Conservation (phyloP, 164 flowering plant species). For the Tetracentron sinense region DNA sequence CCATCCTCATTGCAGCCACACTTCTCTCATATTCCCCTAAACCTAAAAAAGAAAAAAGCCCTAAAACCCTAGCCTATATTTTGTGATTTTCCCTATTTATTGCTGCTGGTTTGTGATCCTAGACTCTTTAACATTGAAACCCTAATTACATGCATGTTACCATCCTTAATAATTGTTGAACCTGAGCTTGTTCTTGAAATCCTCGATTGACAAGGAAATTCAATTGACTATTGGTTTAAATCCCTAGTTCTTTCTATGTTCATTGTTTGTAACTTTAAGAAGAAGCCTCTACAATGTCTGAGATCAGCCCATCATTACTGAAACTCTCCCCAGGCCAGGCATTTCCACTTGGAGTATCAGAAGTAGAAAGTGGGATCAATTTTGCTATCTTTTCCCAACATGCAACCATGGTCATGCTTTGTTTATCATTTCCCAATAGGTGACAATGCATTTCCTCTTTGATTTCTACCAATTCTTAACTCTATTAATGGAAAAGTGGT, state of each 20-base stretch:
- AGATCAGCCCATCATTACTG: constrained; percentile 23
- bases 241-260: background rate
- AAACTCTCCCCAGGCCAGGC: constrained; percentile 70
- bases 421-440: constrained; percentile 62
- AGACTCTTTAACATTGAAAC: too few species aligned
- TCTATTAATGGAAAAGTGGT: background rate
- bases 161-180: too few species aligned
- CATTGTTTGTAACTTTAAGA: constrained; percentile 22
- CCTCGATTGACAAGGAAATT: too few species aligned
- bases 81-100: too few species aligned
- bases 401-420: constrained; percentile 81
- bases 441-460: constrained; percentile 13
- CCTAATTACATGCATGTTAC: too few species aligned
- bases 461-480: background rate
- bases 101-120: too few species aligned
- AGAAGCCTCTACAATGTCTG: constrained; percentile 41
- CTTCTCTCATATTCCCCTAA: too few species aligned
- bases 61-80: too few species aligned
- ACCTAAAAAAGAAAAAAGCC: too few species aligned
- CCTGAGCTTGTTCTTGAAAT: too few species aligned
- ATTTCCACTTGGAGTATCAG: constrained; percentile 81
- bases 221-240: too few species aligned
- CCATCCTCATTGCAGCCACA: too few species aligned
- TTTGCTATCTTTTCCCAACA: constrained; percentile 87
- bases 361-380: constrained; percentile 74